Percentiles rank a stretch among this genome's conserved stretches.
These are phyloP conservation scores for Fusarium fujikuroi DNA, from an alignment of 2,329 filamentous ascomycete species.

Conservation along the genomic window DNA sequence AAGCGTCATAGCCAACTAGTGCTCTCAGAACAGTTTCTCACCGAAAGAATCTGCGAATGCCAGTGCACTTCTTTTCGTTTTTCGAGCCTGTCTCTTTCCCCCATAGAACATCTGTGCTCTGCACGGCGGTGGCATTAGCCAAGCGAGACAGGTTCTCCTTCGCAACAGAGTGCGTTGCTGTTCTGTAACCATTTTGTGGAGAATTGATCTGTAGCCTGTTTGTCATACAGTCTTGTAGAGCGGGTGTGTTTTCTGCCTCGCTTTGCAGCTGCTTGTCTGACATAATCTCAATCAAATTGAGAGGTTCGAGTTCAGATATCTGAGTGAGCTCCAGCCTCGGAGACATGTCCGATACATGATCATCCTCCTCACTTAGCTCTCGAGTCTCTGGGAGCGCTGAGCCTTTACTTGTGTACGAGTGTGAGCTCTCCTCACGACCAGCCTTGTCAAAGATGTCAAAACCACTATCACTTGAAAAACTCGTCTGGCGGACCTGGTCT, in stretches of 20 bases:
- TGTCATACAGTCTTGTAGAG: slow-evolving; percentile 8
- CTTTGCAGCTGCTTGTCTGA: background rate
- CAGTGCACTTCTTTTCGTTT: slow-evolving; percentile 45
- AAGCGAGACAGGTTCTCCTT: slow-evolving; percentile 27
- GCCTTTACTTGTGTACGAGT: slow-evolving; percentile 17
- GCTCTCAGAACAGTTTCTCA: slow-evolving; percentile 32
- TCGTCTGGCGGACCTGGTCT: slow-evolving; percentile 12
- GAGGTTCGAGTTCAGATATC: slow-evolving; percentile 7
- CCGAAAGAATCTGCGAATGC: slow-evolving; percentile 58
- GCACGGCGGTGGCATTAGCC: background rate
- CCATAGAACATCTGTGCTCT: slow-evolving; percentile 51
- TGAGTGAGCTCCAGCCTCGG: slow-evolving; percentile 12
- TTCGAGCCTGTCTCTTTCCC: slow-evolving; percentile 41
- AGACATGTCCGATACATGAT: background rate
- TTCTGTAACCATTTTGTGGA: slow-evolving; percentile 8
- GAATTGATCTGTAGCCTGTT: slow-evolving; percentile 18
- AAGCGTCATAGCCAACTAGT: background rate
- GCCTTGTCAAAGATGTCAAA: slow-evolving; percentile 7
- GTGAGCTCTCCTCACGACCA: slow-evolving; percentile 12
- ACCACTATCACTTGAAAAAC: slow-evolving; percentile 26
- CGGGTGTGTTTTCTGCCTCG: background rate
- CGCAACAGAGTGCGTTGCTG: background rate
- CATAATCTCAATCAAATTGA: slow-evolving; percentile 8
- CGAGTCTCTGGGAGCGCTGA: slow-evolving; percentile 18
- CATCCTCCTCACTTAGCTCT: slow-evolving; percentile 6